Conservation (phyloP, 306 rosid species). For the Castanopsis chinensis region DNA sequence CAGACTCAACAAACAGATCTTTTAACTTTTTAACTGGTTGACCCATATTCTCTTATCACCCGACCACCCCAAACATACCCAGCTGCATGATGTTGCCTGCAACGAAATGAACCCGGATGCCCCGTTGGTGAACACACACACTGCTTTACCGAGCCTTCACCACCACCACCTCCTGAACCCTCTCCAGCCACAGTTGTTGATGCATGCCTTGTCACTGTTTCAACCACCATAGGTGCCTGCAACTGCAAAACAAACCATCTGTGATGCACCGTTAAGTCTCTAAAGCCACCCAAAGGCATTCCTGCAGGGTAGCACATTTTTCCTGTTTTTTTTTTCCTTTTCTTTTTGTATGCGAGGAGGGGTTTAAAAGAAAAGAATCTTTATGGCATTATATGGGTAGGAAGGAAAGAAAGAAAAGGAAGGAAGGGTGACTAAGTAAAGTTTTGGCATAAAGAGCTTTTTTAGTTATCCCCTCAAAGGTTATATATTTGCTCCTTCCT, state of each 20-base stretch:
- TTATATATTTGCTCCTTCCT: slow-evolving; percentile 6
- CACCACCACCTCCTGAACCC: slow-evolving; percentile 4
- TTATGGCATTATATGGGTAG: slow-evolving; percentile 11
- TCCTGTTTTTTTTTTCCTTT: background rate
- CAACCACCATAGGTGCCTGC: slow-evolving; percentile 11
- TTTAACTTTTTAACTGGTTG: background rate
- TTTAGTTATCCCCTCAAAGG: slow-evolving; percentile 30
- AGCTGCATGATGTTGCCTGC: slow-evolving; percentile 61
- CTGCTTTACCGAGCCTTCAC: slow-evolving; percentile 10
- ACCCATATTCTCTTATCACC: slow-evolving; percentile 1
- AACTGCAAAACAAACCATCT: slow-evolving; percentile 34
- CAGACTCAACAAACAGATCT: background rate
- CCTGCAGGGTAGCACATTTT: slow-evolving; percentile 57
- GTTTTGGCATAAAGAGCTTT: slow-evolving; percentile 34
- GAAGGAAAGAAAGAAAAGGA: slow-evolving; percentile 40
- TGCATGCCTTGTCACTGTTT: slow-evolving; percentile 19
- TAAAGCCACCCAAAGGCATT: slow-evolving; percentile 28
- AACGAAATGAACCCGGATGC: slow-evolving; percentile 89
- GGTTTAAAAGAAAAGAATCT: slow-evolving; percentile 45
- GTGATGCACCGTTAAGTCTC: slow-evolving; percentile 22
- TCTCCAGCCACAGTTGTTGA: slow-evolving; percentile 13
- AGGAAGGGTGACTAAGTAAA: slow-evolving; percentile 36
- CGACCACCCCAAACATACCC: slow-evolving; percentile 69
- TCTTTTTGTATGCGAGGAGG: slow-evolving; percentile 10
- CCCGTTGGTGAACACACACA: slow-evolving; percentile 78